phyloP scores from a whole-genome alignment of 2,329 filamentous ascomycete species.

The Aspergillus proliferans region DNA sequence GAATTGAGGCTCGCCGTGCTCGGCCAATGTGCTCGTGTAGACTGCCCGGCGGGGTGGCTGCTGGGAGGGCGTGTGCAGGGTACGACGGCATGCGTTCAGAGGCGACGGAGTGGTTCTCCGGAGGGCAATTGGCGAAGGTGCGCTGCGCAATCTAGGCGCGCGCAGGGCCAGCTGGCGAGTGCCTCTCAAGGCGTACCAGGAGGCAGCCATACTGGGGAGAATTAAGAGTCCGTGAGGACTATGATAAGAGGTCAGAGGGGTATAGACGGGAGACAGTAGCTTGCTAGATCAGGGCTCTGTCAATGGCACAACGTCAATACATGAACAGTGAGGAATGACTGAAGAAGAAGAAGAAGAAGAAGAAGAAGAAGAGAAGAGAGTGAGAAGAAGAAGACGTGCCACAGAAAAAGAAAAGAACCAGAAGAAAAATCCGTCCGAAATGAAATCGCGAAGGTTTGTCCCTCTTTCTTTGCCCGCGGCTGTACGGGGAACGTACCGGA shows the following conservation, averaged over 20 bases:
- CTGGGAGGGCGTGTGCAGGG: conserved; percentile 22
- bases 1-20: conserved; percentile 56
- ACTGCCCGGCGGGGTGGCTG: conserved; percentile 45
- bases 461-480: background rate
- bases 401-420: conserved; percentile 1
- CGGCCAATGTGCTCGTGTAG: conserved; percentile 84
- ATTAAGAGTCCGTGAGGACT: background rate
- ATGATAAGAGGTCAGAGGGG: background rate
- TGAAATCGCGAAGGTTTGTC: background rate
- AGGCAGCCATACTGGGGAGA: conserved; percentile 24
- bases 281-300: background rate
- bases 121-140: conserved; percentile 16
- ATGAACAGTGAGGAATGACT: background rate
- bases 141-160: conserved; percentile 19
- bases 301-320: background rate
- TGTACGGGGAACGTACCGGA: background rate
- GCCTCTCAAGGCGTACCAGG: conserved; percentile 29
- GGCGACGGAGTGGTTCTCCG: conserved; percentile 21
- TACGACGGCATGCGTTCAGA: conserved; percentile 24
- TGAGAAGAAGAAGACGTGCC: conserved; percentile 1
- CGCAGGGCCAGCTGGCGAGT: conserved; percentile 31
- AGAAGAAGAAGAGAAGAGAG: conserved; percentile 2
- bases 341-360: conserved; percentile 1
- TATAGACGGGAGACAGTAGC: background rate
- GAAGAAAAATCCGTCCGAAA: conserved; percentile 1